phyloP scores from a whole-genome alignment of 140 eudicot genomes.

The Stevia rebaudiana region DNA sequence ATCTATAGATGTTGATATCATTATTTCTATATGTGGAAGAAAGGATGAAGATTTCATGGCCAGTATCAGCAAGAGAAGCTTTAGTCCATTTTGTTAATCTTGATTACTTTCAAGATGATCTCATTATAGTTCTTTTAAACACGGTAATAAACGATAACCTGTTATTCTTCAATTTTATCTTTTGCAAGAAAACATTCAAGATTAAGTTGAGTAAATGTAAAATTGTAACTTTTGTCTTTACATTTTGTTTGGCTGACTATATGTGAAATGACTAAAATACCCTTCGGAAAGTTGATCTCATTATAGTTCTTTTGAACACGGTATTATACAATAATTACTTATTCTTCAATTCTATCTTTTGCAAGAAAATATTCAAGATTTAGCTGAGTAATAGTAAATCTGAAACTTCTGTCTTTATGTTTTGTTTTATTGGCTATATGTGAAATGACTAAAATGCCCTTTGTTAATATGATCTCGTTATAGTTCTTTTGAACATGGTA shows the following conservation, averaged over 20 bases:
- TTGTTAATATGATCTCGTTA: constrained; percentile 51
- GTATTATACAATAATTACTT: constrained; percentile 30
- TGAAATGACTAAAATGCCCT: constrained; percentile 5
- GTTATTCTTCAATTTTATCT: not conserved
- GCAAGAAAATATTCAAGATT: not conserved
- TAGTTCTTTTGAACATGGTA: constrained; percentile 84
- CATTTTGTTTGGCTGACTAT: not conserved
- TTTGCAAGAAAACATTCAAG: not conserved
- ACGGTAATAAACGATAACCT: constrained; percentile 43
- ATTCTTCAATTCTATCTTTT: not conserved
- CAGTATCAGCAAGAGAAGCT: constrained; percentile 79
- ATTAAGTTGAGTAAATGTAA: not conserved
- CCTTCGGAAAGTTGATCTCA: constrained; percentile 43
- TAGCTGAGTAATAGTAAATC: not conserved
- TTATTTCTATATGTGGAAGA: constrained; percentile 59
- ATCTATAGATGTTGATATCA: constrained; percentile 33
- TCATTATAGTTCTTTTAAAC: constrained; percentile 66
- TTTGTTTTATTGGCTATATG: not conserved
- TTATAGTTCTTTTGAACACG: constrained; percentile 74
- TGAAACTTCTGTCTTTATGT: not conserved
- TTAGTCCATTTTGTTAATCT: constrained; percentile 58
- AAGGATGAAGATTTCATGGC: constrained; percentile 99
- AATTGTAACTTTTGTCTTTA: not conserved
- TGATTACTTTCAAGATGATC: constrained; percentile 74
- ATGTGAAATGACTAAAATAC: constrained; percentile 8